Evolutionary conservation across 768 basidiomycete genomes (phyloP), one percentile per base, ranked within the genome.

Genomic region (Mycena maculata): DNA sequence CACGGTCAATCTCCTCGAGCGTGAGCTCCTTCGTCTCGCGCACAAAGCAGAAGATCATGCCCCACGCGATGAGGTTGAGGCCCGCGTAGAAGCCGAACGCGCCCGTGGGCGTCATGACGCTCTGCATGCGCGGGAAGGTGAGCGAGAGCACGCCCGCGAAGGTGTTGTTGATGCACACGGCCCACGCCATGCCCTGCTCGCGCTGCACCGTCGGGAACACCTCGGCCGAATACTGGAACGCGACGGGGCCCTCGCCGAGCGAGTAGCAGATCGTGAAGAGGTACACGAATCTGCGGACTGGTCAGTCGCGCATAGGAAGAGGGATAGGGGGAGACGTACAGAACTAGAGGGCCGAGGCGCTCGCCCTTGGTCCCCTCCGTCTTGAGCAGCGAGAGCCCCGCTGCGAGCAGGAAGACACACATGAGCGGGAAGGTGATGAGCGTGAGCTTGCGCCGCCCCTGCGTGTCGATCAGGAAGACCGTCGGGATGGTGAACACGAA

Each of bases 31-130:
- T 87, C 55, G 87, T 88, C 78, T 88, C 87, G 36, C 86, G 86
- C 15, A 88, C 81, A 69, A 87, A 87, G 28, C 87, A 76, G 57
- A 88, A 78, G 65, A 88, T 81, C 55, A 86, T 78, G 62, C 85
- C 49, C 75, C 83, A 85, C 63, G 86, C 87, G 49, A 87, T 68
- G 33, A 84, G 69, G 64, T 72, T 73, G 83, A 86, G 87, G 0
- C 75, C 86, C 20, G 85, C 86, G 66, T 89, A 90, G 84, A 86
- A 64, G 8, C 55, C 63, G 30, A 64, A 69, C 4, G 55, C 68
- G 18, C 63, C 63, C 7, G 64, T 27, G 42, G 69, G 73, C 22
- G 70, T 76, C 67, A 83, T 73, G 0, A 78, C 76, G 1, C 62
- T 61, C 7, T 80, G 45, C 64, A 70, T 65, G 1, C 60, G 56